These are phyloP conservation scores for Dalbergia oliveri DNA, from an alignment of 306 rosid species.

Conservation along the genomic window DNA sequence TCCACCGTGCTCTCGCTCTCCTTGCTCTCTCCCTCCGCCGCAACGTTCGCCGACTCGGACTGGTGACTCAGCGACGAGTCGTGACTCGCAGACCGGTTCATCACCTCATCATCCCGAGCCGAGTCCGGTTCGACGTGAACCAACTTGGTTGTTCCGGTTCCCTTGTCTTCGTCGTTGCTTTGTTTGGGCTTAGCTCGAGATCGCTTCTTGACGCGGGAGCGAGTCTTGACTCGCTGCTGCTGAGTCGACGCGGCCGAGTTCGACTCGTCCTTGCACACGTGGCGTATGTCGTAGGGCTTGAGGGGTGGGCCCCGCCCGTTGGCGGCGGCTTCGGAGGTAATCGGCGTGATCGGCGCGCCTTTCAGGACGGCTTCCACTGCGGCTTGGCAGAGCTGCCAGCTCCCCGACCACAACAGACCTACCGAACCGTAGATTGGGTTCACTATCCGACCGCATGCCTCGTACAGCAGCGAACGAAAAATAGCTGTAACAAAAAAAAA, in stretches of 20 bases:
- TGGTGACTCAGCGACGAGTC: constrained; percentile 93
- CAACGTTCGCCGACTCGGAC: constrained; percentile 65
- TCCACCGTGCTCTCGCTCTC: constrained; percentile 85
- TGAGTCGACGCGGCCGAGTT: constrained; percentile 69
- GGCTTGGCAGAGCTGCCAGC: constrained; percentile 95
- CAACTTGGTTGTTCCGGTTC: not conserved
- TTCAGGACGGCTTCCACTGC: constrained; percentile 93
- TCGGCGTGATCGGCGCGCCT: constrained; percentile 87
- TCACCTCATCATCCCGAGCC: constrained; percentile 34
- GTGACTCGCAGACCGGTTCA: constrained; percentile 77
- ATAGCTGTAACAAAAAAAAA: constrained; percentile 60
- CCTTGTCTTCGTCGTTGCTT: constrained; percentile 12
- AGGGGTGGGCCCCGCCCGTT: constrained; percentile 82
- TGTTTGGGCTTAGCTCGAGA: constrained; percentile 49
- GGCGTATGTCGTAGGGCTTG: constrained; percentile 92
- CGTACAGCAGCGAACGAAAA: constrained; percentile 86
- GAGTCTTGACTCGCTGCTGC: constrained; percentile 60
- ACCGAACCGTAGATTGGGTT: constrained; percentile 98
- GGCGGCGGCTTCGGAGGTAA: constrained; percentile 80
- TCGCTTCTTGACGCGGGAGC: constrained; percentile 63
- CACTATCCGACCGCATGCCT: constrained; percentile 94
- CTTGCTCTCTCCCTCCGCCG: constrained; percentile 69
- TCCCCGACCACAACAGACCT: constrained; percentile 95
- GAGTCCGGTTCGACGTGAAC: constrained; percentile 29
- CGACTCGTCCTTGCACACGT: constrained; percentile 80